A percentile compares a stretch with the other conserved stretches of the same genome.
Conservation (phyloP, 768 basidiomycete species). For the Mycena chlorophos region DNA sequence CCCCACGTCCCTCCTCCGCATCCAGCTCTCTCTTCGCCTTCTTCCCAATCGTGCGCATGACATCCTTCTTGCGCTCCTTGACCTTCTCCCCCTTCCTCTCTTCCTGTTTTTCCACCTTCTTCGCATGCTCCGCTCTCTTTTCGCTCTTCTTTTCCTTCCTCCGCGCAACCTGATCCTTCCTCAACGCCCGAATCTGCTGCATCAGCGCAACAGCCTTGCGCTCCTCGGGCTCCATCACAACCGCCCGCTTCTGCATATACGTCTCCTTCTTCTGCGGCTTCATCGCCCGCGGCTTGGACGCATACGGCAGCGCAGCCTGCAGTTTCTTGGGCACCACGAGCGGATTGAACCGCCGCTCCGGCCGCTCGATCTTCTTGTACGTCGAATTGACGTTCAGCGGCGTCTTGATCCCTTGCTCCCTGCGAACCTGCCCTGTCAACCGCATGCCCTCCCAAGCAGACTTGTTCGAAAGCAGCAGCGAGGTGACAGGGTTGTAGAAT, state of each 20-base stretch:
- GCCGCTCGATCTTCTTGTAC: conserved; percentile 82
- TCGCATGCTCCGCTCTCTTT: conserved; percentile 63
- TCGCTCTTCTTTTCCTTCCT: conserved; percentile 88
- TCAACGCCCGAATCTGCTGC: conserved; percentile 90
- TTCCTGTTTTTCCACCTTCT: conserved; percentile 74
- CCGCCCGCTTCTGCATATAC: conserved; percentile 94
- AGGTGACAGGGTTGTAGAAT: conserved; percentile 96
- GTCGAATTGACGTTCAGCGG: conserved; percentile 81
- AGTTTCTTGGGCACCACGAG: conserved; percentile 86
- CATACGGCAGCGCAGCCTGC: conserved; percentile 88
- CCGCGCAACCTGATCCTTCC: conserved; percentile 81
- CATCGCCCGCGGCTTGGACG: conserved; percentile 87
- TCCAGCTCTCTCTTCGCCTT: conserved; percentile 70
- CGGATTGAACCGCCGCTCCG: conserved; percentile 85
- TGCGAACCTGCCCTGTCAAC: conserved; percentile 87
- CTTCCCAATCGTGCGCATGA: conserved; percentile 70
- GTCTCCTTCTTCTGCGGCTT: conserved; percentile 70
- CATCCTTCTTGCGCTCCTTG: conserved; percentile 74
- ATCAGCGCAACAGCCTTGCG: conserved; percentile 86
- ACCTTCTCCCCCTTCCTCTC: conserved; percentile 62
- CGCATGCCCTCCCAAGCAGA: conserved; percentile 92
- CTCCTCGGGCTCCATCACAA: conserved; percentile 94
- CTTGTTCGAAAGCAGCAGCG: conserved; percentile 82
- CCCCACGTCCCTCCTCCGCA: conserved; percentile 52
- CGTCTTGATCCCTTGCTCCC: conserved; percentile 82